Base-by-base conservation (phyloP, 2,329 filamentous ascomycete species). In the Aspergillus puulaauensis region DNA sequence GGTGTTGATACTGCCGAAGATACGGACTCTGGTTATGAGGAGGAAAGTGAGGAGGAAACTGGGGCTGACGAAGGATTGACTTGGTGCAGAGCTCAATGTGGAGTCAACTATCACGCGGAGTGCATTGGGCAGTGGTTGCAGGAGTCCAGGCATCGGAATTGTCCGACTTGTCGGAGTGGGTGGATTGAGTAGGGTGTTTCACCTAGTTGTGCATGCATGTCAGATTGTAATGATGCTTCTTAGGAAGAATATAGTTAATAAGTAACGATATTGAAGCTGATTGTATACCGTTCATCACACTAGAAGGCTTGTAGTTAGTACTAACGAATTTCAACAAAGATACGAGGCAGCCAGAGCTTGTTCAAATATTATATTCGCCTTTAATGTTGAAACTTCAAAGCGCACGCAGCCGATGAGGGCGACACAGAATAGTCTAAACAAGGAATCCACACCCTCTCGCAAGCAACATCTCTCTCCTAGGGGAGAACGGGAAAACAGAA, bases 301-400 rank as follows among this genome's bases (percentile, higher is more conserved):
- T 31, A 31, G 27, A 31, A 1, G 8, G 27, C 27, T 31, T 31
- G 27, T 31, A 31, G 27, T 31, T 9, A 31, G 27, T 31, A 31
- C 9, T 11, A 31, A 11, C 1, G 9, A 1, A 31, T 31, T 31
- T 31, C 27, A 31, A 31, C 27, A 31, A 27, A 31, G 27, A 31
- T 4, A 31, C 27, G 27, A 11, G 27, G 27, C 27, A 31, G 9
- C 27, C 4, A 4, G 24, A 27, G 9, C 39, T 11, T 27, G 39
- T 11, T 11, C 15, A 48, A 15, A 47, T 41, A 47, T 52, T 57
- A 44, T 24, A 51, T 56, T 51, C 44, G 48, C 53, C 33, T 45
- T 53, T 15, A 37, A 41, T 59, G 50, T 59, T 59, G 57, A 59
- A 57, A 39, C 44, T 57, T 53, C 33, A 56, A 46, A 56, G 52